These are phyloP conservation scores for Amanita pseudoporphyria DNA, from an alignment of 768 basidiomycete species.

Conservation along the genomic window DNA sequence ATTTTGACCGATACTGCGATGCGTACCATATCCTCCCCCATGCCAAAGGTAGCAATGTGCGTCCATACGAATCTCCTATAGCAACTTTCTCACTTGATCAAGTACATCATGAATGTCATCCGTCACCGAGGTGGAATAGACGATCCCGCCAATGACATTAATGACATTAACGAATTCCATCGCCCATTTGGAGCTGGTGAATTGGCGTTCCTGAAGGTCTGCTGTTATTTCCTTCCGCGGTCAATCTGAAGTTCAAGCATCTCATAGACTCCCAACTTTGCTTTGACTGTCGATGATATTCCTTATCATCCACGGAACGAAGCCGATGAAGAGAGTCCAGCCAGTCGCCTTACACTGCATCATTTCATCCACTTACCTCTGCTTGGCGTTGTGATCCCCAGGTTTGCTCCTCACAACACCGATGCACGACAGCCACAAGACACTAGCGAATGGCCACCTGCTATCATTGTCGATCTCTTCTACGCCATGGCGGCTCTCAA, in stretches of 20 bases:
- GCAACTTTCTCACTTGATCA: slow-evolving; percentile 5
- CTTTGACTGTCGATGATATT: slow-evolving; percentile 5
- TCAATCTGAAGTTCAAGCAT: not conserved
- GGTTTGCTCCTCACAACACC: slow-evolving; percentile 1
- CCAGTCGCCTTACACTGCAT: slow-evolving; percentile 7
- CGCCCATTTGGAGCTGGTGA: slow-evolving; percentile 8
- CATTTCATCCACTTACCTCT: not conserved
- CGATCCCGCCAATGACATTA: slow-evolving; percentile 8
- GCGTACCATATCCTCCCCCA: slow-evolving; percentile 10
- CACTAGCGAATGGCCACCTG: slow-evolving; percentile 5
- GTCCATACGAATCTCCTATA: too few relatives aligned
- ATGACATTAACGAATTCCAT: slow-evolving; percentile 7
- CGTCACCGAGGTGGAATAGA: slow-evolving; percentile 5
- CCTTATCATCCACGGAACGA: not conserved
- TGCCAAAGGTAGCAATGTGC: slow-evolving; percentile 10
- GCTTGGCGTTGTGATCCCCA: too few relatives aligned
- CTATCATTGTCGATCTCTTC: slow-evolving; percentile 6
- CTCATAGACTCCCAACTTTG: slow-evolving; percentile 6
- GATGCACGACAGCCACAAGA: slow-evolving; percentile 1
- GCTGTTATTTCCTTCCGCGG: slow-evolving; percentile 4
- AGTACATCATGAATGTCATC: not conserved
- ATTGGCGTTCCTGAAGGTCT: slow-evolving; percentile 11
- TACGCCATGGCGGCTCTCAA: not conserved
- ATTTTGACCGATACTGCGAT: not conserved
- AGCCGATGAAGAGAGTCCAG: not conserved